phyloP scores from a whole-genome alignment of 805 yeast genomes.

The Teunomyces stri region DNA sequence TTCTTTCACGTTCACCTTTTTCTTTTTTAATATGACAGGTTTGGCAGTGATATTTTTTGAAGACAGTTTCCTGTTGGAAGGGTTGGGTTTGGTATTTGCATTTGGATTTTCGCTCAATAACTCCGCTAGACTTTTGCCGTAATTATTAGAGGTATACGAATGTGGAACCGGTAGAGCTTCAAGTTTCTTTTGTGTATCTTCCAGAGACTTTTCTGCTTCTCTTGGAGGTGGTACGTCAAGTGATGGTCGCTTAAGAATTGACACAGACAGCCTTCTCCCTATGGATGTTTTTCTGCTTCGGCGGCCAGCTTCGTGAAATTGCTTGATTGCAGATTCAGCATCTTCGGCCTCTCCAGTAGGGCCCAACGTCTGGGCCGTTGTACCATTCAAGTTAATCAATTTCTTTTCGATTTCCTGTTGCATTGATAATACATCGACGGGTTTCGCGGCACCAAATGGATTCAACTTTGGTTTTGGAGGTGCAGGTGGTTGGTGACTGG shows the following conservation, averaged over 20 bases:
- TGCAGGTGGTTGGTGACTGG: conserved; percentile 9
- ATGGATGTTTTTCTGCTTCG: conserved; percentile 7
- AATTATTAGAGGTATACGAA: conserved; percentile 15
- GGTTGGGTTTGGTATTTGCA: conserved; percentile 15
- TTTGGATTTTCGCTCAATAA: conserved; percentile 28
- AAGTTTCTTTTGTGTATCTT: not conserved
- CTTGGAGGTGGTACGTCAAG: conserved; percentile 1
- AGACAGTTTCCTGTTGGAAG: conserved; percentile 13
- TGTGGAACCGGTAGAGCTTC: conserved; percentile 21
- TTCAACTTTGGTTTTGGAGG: conserved; percentile 45
- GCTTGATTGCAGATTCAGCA: conserved; percentile 43
- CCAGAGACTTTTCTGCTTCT: not conserved
- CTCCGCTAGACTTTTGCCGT: conserved; percentile 40
- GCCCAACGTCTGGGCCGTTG: conserved; percentile 82
- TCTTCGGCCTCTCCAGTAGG: conserved; percentile 51
- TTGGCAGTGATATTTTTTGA: conserved; percentile 27
- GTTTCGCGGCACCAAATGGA: conserved; percentile 85
- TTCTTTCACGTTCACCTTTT: conserved; percentile 6
- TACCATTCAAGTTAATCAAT: conserved; percentile 82
- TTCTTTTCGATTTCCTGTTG: conserved; percentile 67
- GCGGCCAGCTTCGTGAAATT: conserved; percentile 9
- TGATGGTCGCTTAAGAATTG: conserved; percentile 17
- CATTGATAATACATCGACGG: conserved; percentile 72
- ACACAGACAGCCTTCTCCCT: conserved; percentile 15
- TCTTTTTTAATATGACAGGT: conserved; percentile 41